Evolutionary conservation across 2,329 filamentous ascomycete genomes (phyloP).

Genomic region (Ophiobolus disseminans): DNA sequence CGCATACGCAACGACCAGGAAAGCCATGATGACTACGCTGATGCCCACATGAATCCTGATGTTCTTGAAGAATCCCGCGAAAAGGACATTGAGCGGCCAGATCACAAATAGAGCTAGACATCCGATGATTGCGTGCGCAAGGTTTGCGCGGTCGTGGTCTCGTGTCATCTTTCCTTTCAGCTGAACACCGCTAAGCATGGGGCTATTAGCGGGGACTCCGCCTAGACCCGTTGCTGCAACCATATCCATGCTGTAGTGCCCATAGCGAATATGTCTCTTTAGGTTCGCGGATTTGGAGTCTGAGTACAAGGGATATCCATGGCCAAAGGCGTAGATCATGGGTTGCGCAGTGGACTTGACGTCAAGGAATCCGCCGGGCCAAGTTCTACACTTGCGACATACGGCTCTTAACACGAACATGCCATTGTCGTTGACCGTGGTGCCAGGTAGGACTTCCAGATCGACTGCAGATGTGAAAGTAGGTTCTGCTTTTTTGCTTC

Average conservation of each 20-base stretch:
- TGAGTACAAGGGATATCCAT: conserved; percentile 33
- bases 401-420: conserved; percentile 48
- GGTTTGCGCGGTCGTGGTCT: conserved; percentile 37
- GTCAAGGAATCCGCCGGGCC: conserved; percentile 47
- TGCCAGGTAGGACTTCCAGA: conserved; percentile 40
- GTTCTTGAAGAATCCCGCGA: conserved; percentile 49
- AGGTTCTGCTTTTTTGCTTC: conserved; percentile 46
- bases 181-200: conserved; percentile 30
- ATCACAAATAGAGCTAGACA: conserved; percentile 44
- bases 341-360: conserved; percentile 38
- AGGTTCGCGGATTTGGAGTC: conserved; percentile 43
- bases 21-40: conserved; percentile 47
- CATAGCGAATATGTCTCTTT: conserved; percentile 49
- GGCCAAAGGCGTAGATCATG: conserved; percentile 54
- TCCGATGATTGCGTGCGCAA: conserved; percentile 42
- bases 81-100: conserved; percentile 41
- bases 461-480: conserved; percentile 34
- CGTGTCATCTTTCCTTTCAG: conserved; percentile 26
- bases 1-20: conserved; percentile 49
- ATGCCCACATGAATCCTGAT: conserved; percentile 53
- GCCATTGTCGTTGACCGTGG: conserved; percentile 40
- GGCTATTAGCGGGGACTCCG: conserved; percentile 39
- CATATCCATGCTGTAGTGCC: conserved; percentile 53
- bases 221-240: conserved; percentile 44
- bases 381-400: conserved; percentile 50